Percentiles rank a stretch among this genome's conserved stretches.
Evolutionary conservation across 2,329 filamentous ascomycete genomes (phyloP).

Genomic region (Cryoendolithus antarcticus): DNA sequence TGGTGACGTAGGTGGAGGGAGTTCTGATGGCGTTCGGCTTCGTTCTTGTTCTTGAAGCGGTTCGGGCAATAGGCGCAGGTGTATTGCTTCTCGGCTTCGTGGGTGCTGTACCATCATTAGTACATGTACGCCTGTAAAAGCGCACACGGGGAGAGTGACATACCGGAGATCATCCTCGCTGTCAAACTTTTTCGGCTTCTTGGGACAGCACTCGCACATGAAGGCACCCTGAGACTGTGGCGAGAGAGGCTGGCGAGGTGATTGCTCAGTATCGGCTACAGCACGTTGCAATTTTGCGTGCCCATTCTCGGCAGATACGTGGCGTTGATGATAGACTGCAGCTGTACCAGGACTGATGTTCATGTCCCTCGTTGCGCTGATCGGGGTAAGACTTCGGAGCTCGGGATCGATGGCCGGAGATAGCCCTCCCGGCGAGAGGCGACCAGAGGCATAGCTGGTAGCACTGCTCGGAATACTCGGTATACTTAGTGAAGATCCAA

Average conservation of each 20-base stretch:
- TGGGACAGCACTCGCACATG: slow-evolving; percentile 90
- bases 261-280: slow-evolving; percentile 8
- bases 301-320: too few relatives aligned
- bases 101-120: slow-evolving; percentile 43
- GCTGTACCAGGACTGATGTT: too few relatives aligned
- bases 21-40: slow-evolving; percentile 91
- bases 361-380: too few relatives aligned
- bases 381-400: slow-evolving; percentile 20
- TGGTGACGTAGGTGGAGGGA: slow-evolving; percentile 83
- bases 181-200: slow-evolving; percentile 94
- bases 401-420: slow-evolving; percentile 47
- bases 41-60: slow-evolving; percentile 98
- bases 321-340: too few relatives aligned
- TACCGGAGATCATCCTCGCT: slow-evolving; percentile 73
- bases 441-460: slow-evolving; percentile 52
- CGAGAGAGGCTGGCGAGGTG: slow-evolving; percentile 36
- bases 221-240: slow-evolving; percentile 46
- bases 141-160: slow-evolving; percentile 18
- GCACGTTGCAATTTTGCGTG: too few relatives aligned
- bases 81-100: slow-evolving; percentile 94
- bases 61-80: slow-evolving; percentile 86
- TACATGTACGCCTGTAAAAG: background rate
- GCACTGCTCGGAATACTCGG: slow-evolving; percentile 50
- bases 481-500: slow-evolving; percentile 47
- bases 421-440: slow-evolving; percentile 47